Evolutionary conservation across 345 rosid genomes (phyloP).

Genomic region (Turnera subulata): DNA sequence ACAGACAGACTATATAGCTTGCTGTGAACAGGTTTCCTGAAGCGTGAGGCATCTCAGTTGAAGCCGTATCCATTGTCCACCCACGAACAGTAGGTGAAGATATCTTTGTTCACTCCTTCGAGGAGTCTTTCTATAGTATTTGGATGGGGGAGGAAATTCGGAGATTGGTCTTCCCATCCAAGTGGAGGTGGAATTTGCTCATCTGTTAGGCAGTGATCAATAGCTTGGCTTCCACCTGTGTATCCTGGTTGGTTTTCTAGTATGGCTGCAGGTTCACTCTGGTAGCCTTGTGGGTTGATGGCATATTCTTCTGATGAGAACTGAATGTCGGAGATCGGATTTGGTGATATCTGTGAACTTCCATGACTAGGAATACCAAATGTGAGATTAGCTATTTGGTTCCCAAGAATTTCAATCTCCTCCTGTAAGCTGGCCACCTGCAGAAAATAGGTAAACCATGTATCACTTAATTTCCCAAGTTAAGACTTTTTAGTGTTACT

Average conservation of each 20-base stretch:
- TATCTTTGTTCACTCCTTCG: constrained; percentile 38
- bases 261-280: constrained; percentile 31
- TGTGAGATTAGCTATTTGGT: constrained; percentile 40
- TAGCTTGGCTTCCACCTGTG: constrained; percentile 21
- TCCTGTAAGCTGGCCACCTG: constrained; percentile 65
- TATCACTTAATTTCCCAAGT: neutral
- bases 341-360: constrained; percentile 18
- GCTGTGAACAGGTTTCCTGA: neutral
- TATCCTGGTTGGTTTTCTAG: constrained; percentile 21
- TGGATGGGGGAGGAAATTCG: constrained; percentile 20
- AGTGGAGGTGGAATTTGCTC: constrained; percentile 15
- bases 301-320: constrained; percentile 22
- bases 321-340: constrained; percentile 21
- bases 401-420: constrained; percentile 50
- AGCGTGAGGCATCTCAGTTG: constrained; percentile 10
- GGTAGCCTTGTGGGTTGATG: constrained; percentile 30
- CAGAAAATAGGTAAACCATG: constrained; percentile 9
- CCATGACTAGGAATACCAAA: constrained; percentile 24
- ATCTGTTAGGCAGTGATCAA: constrained; percentile 19
- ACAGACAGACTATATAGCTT: neutral
- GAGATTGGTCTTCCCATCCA: constrained; percentile 34
- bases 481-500: neutral
- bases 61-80: constrained; percentile 19
- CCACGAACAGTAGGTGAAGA: constrained; percentile 30
- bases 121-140: constrained; percentile 25